Base-by-base conservation (phyloP, 257 asterid genomes). In the Solanum chilense region DNA sequence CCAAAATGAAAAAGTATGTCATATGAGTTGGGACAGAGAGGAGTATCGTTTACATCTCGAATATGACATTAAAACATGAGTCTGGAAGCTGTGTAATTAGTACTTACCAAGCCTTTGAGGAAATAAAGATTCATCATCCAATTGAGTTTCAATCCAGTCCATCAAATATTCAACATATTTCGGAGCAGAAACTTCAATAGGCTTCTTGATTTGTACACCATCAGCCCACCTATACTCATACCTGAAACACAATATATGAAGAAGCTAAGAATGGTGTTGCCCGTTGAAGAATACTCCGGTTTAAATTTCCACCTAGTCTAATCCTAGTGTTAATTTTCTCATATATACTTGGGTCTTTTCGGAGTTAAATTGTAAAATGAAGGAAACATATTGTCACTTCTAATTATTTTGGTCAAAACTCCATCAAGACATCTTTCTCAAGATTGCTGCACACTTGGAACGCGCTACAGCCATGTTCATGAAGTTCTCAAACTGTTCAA, bases 191-290 rank as follows among this genome's bases (percentile, higher is more conserved):
- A 74, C 82, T 39, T 74, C 82, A 37, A 96, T 96, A 11, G 98
- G 98, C 89, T 96, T 96, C 92, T 96, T 94, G 73, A 96, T 95
- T 89, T 89, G 92, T 66, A 96, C 95, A 39, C 98, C 98, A 86
- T 96, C 98, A 27, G 98, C 98, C 98, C 98, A 96, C 88, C 98
- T 93, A 88, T 96, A 96, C 91, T 96, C 98, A 5, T 93, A 95
- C 93, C 98, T 95, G 89, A 86, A 84, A 81, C 80, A 35, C 56
- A 3, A 75, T 75, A 1, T 39, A 35, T 73, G 52, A 39, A 39
- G 81, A 74, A 37, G 82, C 25, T 25, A 39, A 75, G 82, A 75
- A 39, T 39, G 33, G 33, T 23, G 20, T 39, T 12, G 33, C 18
- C 15, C 0, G 20, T 39, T 21, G 52, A 39, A 39, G 82, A 39